A percentile compares a stretch with the other conserved stretches of the same genome.
These are phyloP conservation scores for Colletotrichum shisoi DNA, from an alignment of 2,329 filamentous ascomycete species.

Conservation along the genomic window DNA sequence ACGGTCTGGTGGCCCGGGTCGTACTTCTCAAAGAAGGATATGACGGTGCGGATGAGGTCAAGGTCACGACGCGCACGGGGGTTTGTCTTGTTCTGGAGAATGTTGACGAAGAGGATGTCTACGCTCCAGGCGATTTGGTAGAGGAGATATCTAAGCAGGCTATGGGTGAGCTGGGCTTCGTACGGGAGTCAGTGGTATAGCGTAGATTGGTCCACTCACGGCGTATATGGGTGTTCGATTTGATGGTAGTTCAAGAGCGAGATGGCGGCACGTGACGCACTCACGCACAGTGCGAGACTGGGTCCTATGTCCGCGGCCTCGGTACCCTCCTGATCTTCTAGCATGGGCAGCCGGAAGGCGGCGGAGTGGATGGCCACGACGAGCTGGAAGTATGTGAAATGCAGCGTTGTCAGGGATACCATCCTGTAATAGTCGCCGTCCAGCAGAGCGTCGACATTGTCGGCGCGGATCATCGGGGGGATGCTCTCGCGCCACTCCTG, in stretches of 20 bases:
- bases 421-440: conserved; percentile 32
- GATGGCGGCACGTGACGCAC: conserved; percentile 32
- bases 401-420: conserved; percentile 26
- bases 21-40: conserved; percentile 34
- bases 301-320: conserved; percentile 22
- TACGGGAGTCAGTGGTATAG: background rate
- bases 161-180: background rate
- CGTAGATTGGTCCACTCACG: background rate
- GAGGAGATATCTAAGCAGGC: conserved; percentile 14
- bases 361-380: conserved; percentile 32
- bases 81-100: conserved; percentile 29
- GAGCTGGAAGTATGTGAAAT: conserved; percentile 37
- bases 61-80: conserved; percentile 32
- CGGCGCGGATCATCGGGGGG: conserved; percentile 34
- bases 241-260: conserved; percentile 34
- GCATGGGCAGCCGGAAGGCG: conserved; percentile 19
- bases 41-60: conserved; percentile 32
- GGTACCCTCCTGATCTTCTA: conserved; percentile 29
- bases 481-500: conserved; percentile 35
- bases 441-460: conserved; percentile 26
- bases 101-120: conserved; percentile 33
- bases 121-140: conserved; percentile 36
- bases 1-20: conserved; percentile 24
- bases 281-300: conserved; percentile 24
- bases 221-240: conserved; percentile 26